Percentiles rank a stretch among this genome's conserved stretches.
Conservation (phyloP, 805 yeast species). For the Hyphopichia homilentoma region DNA sequence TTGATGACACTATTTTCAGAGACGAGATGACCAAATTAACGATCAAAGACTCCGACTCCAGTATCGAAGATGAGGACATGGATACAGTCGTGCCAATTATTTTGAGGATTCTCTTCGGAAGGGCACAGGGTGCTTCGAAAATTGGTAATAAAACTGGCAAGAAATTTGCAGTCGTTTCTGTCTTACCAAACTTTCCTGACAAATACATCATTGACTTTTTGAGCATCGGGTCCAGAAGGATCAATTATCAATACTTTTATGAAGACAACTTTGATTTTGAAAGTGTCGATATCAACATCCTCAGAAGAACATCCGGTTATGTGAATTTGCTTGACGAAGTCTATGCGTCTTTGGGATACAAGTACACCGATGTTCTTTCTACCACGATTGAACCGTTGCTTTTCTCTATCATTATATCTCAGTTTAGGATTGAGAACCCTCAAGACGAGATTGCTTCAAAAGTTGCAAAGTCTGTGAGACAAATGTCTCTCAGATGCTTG, state of each 20-base stretch:
- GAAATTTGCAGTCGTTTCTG: conserved; percentile 64
- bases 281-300: conserved; percentile 21
- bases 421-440: conserved; percentile 16
- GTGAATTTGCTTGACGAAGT: conserved; percentile 57
- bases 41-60: conserved; percentile 43
- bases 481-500: conserved; percentile 63
- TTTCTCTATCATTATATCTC: conserved; percentile 53
- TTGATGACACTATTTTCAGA: conserved; percentile 79
- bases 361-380: conserved; percentile 45
- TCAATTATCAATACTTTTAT: conserved; percentile 38
- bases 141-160: conserved; percentile 72
- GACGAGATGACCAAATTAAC: conserved; percentile 77
- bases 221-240: conserved; percentile 53
- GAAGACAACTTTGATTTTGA: conserved; percentile 10
- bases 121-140: conserved; percentile 66
- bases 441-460: conserved; percentile 26
- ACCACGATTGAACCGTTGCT: conserved; percentile 55
- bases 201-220: conserved; percentile 58
- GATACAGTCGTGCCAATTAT: conserved; percentile 64
- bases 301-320: conserved; percentile 62
- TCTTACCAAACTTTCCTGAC: conserved; percentile 55
- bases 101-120: conserved; percentile 77
- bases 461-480: conserved; percentile 58
- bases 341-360: conserved; percentile 55
- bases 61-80: conserved; percentile 60